phyloP scores from a whole-genome alignment of 192 early-diverging fungal species.

The Gigaspora rosea region DNA sequence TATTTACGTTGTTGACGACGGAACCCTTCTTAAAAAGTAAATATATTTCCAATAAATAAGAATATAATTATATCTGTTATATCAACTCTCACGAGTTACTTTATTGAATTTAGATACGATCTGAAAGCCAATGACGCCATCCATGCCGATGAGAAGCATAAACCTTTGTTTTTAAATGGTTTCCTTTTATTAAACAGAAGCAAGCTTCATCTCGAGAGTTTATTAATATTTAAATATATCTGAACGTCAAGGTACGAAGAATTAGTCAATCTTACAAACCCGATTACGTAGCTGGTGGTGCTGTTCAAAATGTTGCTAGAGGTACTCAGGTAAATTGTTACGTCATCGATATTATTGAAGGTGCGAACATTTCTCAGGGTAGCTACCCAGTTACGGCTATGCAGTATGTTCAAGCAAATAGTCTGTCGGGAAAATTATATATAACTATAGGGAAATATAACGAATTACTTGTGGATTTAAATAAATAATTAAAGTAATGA shows the following conservation, averaged over 20 bases:
- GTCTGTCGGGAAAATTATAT: too few species aligned
- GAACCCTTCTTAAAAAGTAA: slow-evolving; percentile 80
- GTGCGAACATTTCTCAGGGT: too few species aligned
- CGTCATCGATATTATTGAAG: neutral
- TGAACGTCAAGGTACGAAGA: slow-evolving; percentile 65
- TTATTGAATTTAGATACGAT: slow-evolving; percentile 47
- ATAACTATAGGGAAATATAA: too few species aligned
- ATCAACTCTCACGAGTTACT: neutral
- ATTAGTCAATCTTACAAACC: slow-evolving; percentile 71
- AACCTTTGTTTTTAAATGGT: slow-evolving; percentile 59
- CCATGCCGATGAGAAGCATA: slow-evolving; percentile 86
- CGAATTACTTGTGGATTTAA: too few species aligned
- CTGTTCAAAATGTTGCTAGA: slow-evolving; percentile 93
- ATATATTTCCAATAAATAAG: neutral
- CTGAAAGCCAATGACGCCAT: slow-evolving; percentile 96
- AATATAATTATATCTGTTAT: neutral
- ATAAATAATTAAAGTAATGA: too few species aligned
- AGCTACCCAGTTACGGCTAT: too few species aligned
- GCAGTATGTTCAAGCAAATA: too few species aligned
- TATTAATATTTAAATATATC: neutral
- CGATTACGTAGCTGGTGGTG: slow-evolving; percentile 93
- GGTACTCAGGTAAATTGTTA: slow-evolving; percentile 61
- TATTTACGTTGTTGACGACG: slow-evolving; percentile 83
- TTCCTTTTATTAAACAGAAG: neutral
- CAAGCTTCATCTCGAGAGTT: too few species aligned